Conservation (phyloP, 73 alveolate species). For the Tetrahymena elliotti region DNA sequence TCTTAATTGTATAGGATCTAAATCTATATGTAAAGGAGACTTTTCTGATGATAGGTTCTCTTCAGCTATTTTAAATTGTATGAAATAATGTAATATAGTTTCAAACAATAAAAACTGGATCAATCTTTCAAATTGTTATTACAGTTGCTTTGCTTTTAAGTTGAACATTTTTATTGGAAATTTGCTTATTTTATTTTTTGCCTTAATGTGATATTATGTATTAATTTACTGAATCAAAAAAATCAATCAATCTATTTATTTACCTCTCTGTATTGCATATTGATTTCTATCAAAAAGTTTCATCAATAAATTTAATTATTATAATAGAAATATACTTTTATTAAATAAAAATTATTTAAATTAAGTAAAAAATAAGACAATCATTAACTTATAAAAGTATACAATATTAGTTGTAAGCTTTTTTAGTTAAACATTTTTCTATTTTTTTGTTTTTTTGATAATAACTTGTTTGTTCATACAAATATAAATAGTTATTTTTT, state of each 20-base stretch:
- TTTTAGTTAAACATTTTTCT: no score
- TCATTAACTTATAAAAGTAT: no score
- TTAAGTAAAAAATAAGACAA: no score
- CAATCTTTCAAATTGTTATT: neutral
- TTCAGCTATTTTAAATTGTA: neutral
- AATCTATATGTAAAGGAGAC: neutral
- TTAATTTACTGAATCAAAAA: neutral
- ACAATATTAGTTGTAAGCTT: no score
- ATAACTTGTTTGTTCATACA: no score
- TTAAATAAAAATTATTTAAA: no score
- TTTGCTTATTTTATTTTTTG: neutral
- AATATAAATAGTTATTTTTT: neutral
- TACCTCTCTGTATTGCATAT: no score
- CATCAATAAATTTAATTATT: neutral
- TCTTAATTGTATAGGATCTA: neutral
- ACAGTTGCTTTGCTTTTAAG: neutral
- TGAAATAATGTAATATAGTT: neutral
- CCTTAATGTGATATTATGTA: neutral
- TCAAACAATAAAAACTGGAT: neutral
- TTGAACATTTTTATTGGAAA: neutral
- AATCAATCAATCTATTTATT: neutral
- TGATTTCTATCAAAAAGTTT: neutral
- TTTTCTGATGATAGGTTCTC: neutral
- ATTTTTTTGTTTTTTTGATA: no score
- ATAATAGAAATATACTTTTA: no score